Evolutionary conservation across 345 rosid genomes (phyloP), one percentile per base, ranked within the genome.

Genomic region (Raphanus sativus): DNA sequence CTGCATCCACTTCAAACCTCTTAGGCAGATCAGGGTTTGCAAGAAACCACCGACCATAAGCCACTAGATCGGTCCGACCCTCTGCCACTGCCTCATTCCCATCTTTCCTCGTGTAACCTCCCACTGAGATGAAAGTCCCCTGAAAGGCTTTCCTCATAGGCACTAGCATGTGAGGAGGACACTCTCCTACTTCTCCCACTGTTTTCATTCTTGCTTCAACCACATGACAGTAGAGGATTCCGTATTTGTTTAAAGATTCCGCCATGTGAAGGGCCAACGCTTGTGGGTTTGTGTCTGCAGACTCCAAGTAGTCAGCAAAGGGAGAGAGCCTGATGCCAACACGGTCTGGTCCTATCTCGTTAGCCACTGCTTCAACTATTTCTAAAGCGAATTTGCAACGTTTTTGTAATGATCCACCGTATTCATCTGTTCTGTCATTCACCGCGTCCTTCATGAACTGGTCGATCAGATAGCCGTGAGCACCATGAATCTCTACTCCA

Each of bases 401-500:
- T 56, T 88, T 91, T 64, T 86, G 81, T 5, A 88, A 67, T 28
- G 97, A 85, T 70, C 93, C 95, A 1, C 97, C 95, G 2, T 89
- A 87, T 58, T 85, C 79, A 58, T 87, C 93, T 0, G 91, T 88
- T 3, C 97, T 75, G 48, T 91, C 95, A n/a, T 91, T 91, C 25
- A 85, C 86, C 16, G 84, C 81, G 78, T 88, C 94, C 64, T 91
- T 91, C 86, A 89, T 12, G 80, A 91, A 89, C 76, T 89, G 93
- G 16, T 89, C 95, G 2, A 88, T 74, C 28, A 89, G 72, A 77
- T 84, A 86, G 36, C 97, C 95, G 50, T 91, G 77, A 66, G 95
- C 93, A 0, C 91, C 95, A 13, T 88, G 97, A 71, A 91, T 86
- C 81, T 91, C 97, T n/a, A 91, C 89, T 3, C 94, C 94, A 50